A percentile compares a stretch with the other conserved stretches of the same genome.
These are phyloP conservation scores for Nymphaea thermarum DNA, from an alignment of 164 flowering plant species.

Conservation along the genomic window DNA sequence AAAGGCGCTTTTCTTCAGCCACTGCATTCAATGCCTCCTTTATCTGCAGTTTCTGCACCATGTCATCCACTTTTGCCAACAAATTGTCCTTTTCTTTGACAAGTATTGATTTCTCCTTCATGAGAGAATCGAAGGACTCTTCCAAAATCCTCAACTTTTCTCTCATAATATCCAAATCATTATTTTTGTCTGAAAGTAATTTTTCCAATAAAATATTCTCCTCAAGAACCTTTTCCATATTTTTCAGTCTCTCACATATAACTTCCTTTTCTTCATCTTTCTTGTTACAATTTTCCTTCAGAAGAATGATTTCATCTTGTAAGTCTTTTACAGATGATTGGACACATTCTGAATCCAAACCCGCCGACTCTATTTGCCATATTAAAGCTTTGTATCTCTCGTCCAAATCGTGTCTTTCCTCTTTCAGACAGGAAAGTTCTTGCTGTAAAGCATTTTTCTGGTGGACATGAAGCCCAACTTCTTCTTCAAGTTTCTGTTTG, in stretches of 20 bases:
- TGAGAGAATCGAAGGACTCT: not conserved
- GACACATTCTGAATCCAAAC: conserved; percentile 41
- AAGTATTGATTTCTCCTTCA: not conserved
- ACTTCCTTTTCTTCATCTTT: conserved; percentile 33
- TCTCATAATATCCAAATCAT: conserved; percentile 34
- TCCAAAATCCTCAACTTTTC: conserved; percentile 30
- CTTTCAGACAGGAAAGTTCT: conserved; percentile 48
- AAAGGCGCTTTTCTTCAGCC: not conserved
- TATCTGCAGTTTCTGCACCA: not conserved
- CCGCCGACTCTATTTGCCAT: conserved; percentile 48
- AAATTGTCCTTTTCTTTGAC: not conserved
- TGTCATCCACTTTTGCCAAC: not conserved
- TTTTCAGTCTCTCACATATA: conserved; percentile 39
- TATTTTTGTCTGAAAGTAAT: conserved; percentile 37
- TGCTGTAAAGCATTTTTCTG: conserved; percentile 43
- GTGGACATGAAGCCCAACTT: conserved; percentile 34
- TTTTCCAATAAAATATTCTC: conserved; percentile 33
- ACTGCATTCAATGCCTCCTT: not conserved
- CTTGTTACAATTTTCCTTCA: conserved; percentile 38
- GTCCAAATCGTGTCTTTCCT: conserved; percentile 45
- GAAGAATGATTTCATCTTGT: conserved; percentile 51
- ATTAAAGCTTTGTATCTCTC: conserved; percentile 33
- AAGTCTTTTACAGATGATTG: conserved; percentile 45
- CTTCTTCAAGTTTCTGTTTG: conserved; percentile 62
- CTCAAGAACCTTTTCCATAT: conserved; percentile 34